phyloP scores from a whole-genome alignment of 1,284 basidiomycete genomes.

The Cryptococcus sp. region DNA sequence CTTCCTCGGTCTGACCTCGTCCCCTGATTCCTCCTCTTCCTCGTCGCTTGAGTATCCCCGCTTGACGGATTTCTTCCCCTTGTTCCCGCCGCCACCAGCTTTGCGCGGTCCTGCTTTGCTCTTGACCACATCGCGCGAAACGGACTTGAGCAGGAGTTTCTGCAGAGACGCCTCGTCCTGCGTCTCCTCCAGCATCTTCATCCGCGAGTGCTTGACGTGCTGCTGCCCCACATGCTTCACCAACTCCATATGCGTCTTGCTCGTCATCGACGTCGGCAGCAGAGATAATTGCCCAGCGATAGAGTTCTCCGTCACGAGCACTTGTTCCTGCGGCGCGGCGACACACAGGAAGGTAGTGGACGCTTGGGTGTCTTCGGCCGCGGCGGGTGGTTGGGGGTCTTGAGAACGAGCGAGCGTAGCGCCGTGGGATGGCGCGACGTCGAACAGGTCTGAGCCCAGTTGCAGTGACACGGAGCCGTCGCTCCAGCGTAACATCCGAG shows the following conservation, averaged over 20 bases:
- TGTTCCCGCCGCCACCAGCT: slow-evolving; percentile 4
- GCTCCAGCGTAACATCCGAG: slow-evolving; percentile 52
- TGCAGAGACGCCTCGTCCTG: slow-evolving; percentile 31
- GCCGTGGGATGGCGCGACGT: slow-evolving; percentile 46
- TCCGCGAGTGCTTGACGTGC: slow-evolving; percentile 46
- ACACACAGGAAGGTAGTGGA: slow-evolving; percentile 40
- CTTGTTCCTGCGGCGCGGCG: slow-evolving; percentile 28
- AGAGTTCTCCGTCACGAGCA: slow-evolving; percentile 44
- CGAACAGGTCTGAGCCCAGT: slow-evolving; percentile 50
- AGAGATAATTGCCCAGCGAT: slow-evolving; percentile 46
- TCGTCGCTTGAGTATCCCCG: background rate
- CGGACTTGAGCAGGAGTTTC: slow-evolving; percentile 31
- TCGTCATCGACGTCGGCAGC: slow-evolving; percentile 44
- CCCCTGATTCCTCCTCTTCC: background rate
- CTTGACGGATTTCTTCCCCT: background rate
- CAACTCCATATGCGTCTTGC: slow-evolving; percentile 48
- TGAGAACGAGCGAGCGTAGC: slow-evolving; percentile 29
- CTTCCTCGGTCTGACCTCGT: slow-evolving; percentile 1
- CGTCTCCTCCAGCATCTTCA: slow-evolving; percentile 48
- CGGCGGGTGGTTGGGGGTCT: slow-evolving; percentile 11
- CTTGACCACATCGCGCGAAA: slow-evolving; percentile 20
- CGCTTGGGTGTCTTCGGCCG: slow-evolving; percentile 12
- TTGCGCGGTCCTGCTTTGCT: slow-evolving; percentile 2
- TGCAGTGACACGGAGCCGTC: slow-evolving; percentile 51
- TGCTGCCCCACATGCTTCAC: slow-evolving; percentile 48